Conservation (phyloP, 345 rosid genomes). For the Aquilaria malaccensis region DNA sequence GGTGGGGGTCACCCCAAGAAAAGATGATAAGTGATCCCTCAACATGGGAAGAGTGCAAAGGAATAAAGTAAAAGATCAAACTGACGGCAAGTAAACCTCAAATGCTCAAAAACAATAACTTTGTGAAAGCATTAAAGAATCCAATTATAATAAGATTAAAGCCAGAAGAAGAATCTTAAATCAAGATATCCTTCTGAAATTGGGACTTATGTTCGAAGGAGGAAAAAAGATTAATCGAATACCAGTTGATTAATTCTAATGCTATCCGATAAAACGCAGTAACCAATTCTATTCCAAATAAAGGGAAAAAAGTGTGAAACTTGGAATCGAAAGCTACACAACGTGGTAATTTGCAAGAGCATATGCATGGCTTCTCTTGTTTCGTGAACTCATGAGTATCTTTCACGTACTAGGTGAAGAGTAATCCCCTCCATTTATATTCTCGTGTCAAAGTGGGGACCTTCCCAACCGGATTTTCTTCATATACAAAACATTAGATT, state of each 20-base stretch:
- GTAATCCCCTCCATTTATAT: no score
- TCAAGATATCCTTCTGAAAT: slow-evolving; percentile 17
- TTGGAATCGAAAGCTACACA: slow-evolving; percentile 49
- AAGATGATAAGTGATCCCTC: neutral
- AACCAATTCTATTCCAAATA: slow-evolving; percentile 25
- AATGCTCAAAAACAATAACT: neutral
- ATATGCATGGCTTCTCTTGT: slow-evolving; percentile 54
- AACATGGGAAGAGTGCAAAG: neutral
- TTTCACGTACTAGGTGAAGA: no score
- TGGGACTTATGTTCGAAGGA: slow-evolving; percentile 18
- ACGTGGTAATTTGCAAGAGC: slow-evolving; percentile 22
- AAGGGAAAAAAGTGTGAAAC: slow-evolving; percentile 32
- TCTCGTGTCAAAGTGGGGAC: no score
- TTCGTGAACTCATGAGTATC: slow-evolving; percentile 4
- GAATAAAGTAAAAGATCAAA: slow-evolving; percentile 9
- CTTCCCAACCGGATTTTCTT: slow-evolving; percentile 8
- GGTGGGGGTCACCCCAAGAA: neutral
- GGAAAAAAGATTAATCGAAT: slow-evolving; percentile 3
- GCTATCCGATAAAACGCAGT: slow-evolving; percentile 11
- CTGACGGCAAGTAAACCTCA: slow-evolving; percentile 1
- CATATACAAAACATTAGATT: neutral
- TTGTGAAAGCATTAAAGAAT: neutral
- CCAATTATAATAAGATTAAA: slow-evolving; percentile 7
- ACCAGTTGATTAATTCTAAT: neutral
- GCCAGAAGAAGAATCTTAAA: slow-evolving; percentile 2